These are phyloP conservation scores for Aspergillus heteromorphus DNA, from an alignment of 495 filamentous ascomycete genomes.

Conservation along the genomic window DNA sequence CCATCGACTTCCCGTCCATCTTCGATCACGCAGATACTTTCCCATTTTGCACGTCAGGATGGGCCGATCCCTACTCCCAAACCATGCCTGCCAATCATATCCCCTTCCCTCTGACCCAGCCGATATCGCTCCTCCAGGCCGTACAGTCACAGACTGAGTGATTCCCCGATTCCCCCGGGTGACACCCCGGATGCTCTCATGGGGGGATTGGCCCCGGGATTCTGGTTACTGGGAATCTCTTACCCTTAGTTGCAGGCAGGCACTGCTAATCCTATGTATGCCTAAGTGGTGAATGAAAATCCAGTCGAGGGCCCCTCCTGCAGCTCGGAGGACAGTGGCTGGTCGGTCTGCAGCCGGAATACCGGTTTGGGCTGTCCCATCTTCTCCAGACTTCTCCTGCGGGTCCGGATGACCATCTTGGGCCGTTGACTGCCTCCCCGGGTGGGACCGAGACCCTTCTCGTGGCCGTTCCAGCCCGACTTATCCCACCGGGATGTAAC, in stretches of 20 bases:
- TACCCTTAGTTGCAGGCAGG: neutral
- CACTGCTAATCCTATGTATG: neutral
- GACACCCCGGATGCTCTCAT: neutral
- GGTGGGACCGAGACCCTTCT: neutral
- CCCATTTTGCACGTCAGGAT: too few relatives aligned
- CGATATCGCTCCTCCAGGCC: neutral
- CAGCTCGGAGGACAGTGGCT: neutral
- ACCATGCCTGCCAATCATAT: too few relatives aligned
- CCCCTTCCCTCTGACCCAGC: too few relatives aligned
- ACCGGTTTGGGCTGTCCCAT: slow-evolving; percentile 1
- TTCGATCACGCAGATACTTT: too few relatives aligned
- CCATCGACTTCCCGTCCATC: too few relatives aligned
- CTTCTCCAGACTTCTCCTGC: slow-evolving; percentile 2
- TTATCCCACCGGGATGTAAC: slow-evolving; percentile 20
- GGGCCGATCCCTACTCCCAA: too few relatives aligned
- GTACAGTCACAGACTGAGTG: neutral
- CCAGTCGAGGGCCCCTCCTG: neutral
- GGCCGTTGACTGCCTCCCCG: neutral
- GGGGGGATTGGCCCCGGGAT: neutral
- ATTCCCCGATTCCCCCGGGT: neutral
- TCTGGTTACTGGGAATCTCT: neutral
- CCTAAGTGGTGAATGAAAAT: neutral
- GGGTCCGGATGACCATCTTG: neutral
- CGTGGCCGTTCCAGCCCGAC: neutral
- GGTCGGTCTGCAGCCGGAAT: neutral